Conservation (phyloP, 2,329 filamentous ascomycete genomes). For the Ophiocordyceps robertsii region DNA sequence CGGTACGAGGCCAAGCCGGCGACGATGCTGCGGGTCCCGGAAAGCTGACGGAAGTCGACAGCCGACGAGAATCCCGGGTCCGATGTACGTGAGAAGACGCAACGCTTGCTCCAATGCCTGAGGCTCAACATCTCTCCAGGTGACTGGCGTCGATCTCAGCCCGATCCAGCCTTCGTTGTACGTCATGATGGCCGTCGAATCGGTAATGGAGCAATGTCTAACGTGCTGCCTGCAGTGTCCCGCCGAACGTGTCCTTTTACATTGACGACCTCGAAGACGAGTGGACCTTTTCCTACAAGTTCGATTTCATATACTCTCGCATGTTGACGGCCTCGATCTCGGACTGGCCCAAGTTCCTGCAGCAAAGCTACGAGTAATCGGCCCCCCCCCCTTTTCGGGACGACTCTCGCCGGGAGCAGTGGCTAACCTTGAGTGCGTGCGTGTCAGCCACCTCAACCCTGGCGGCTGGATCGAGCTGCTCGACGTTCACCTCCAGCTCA, state of each 20-base stretch:
- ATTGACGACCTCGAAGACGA: slow-evolving; percentile 27
- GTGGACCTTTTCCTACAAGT: slow-evolving; percentile 24
- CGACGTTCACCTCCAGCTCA: slow-evolving; percentile 24
- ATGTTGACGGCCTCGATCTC: slow-evolving; percentile 22
- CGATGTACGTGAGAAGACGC: slow-evolving; percentile 6
- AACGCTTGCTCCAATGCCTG: rapidly evolving
- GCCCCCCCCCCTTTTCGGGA: too few relatives aligned
- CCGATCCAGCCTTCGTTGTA: slow-evolving; percentile 26
- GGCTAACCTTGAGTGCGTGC: neutral
- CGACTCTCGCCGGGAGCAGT: too few relatives aligned
- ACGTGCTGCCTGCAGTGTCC: slow-evolving; percentile 18
- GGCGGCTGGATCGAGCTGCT: slow-evolving; percentile 30
- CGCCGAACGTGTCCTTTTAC: slow-evolving; percentile 34
- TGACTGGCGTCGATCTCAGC: slow-evolving; percentile 27
- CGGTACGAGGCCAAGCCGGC: slow-evolving; percentile 8
- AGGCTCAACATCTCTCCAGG: slow-evolving; percentile 4
- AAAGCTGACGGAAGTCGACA: slow-evolving; percentile 1
- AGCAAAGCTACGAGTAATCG: slow-evolving; percentile 18
- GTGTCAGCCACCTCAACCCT: slow-evolving; percentile 17
- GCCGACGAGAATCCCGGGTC: slow-evolving; percentile 17
- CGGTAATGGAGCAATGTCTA: neutral
- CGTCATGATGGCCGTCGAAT: slow-evolving; percentile 1
- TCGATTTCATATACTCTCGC: slow-evolving; percentile 28
- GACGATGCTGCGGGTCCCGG: too few relatives aligned
- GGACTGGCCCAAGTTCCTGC: slow-evolving; percentile 21